Base-by-base conservation (phyloP, 306 rosid species). In the Cajanus cajan region DNA sequence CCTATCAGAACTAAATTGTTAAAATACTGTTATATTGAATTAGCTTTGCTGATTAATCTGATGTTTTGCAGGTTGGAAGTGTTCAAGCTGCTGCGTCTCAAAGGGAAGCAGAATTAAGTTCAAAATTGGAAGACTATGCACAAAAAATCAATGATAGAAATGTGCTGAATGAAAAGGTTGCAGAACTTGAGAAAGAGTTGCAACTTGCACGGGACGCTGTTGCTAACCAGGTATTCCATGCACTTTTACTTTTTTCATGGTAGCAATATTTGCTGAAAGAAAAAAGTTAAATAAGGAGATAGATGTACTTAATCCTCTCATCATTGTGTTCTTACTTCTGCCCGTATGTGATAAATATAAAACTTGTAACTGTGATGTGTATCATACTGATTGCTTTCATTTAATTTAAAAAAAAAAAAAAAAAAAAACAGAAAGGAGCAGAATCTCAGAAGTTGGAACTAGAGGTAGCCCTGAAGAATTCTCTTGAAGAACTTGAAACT, bases 401-500 rank as follows among this genome's bases (percentile, higher is more conserved):
- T 78, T 81, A 39, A 59, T 41, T 52, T 59, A 6, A 24, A 15
- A 1, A n/a, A 19, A 39, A 58, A 39, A 25, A 34, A 50, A 28
- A 22, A 71, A 36, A 57, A 63, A 78, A 77, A 73, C 91, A 92
- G 97, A 87, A 90, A 73, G 97, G 86, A 83, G 88, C 63, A 70
- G 79, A 85, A 68, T 85, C 92, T 78, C 82, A 86, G 76, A 90
- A 70, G 77, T 50, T 76, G 78, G 91, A 94, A 79, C 73, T 76
- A 47, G 97, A 90, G 76, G 86, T 84, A 28, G 24, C 89, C 25
- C 73, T 80, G 82, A 89, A 89, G 85, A 87, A 37, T 66, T 90
- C 98, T 78, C 84, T 76, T 65, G 89, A 88, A 65, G 91, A 86
- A 79, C 87, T 88, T 80, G 98, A 93, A 90, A 84, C 81, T 12